Conservation (phyloP, 2,329 filamentous ascomycete genomes). For the Alternaria sp. region DNA sequence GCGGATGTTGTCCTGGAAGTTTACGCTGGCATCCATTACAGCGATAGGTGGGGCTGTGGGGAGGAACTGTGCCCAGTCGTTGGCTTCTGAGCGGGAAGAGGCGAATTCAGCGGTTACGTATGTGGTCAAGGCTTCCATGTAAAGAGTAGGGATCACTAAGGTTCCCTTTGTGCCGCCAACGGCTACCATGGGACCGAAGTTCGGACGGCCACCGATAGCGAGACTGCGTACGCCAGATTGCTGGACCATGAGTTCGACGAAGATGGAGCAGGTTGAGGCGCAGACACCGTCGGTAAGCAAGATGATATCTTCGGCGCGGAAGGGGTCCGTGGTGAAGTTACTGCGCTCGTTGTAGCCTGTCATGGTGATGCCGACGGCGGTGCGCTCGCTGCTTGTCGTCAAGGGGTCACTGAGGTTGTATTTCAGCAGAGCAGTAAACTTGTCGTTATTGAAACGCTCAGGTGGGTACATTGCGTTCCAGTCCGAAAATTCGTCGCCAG, state of each 20-base stretch:
- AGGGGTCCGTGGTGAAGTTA: constrained; percentile 43
- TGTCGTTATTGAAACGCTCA: constrained; percentile 37
- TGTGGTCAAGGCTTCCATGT: constrained; percentile 28
- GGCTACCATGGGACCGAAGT: constrained; percentile 50
- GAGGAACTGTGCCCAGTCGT: constrained; percentile 31
- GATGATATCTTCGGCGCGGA: constrained; percentile 48
- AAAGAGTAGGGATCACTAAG: constrained; percentile 36
- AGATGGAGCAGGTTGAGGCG: constrained; percentile 55
- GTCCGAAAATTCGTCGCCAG: constrained; percentile 36
- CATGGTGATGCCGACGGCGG: constrained; percentile 36
- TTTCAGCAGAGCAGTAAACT: constrained; percentile 48
- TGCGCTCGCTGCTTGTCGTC: constrained; percentile 38
- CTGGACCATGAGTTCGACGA: constrained; percentile 55
- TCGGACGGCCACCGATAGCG: constrained; percentile 52
- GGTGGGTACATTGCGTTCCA: constrained; percentile 51
- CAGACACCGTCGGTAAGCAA: constrained; percentile 55
- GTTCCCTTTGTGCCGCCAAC: constrained; percentile 56
- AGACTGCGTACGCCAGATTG: constrained; percentile 53
- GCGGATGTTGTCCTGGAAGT: constrained; percentile 50
- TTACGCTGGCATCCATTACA: constrained; percentile 36
- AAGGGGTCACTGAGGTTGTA: constrained; percentile 49
- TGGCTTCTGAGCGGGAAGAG: constrained; percentile 7
- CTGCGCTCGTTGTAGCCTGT: constrained; percentile 37
- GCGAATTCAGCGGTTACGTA: constrained; percentile 32
- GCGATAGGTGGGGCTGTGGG: constrained; percentile 35